These are phyloP conservation scores for Auricularia sp. DNA, from an alignment of 768 basidiomycete species.

Conservation along the genomic window DNA sequence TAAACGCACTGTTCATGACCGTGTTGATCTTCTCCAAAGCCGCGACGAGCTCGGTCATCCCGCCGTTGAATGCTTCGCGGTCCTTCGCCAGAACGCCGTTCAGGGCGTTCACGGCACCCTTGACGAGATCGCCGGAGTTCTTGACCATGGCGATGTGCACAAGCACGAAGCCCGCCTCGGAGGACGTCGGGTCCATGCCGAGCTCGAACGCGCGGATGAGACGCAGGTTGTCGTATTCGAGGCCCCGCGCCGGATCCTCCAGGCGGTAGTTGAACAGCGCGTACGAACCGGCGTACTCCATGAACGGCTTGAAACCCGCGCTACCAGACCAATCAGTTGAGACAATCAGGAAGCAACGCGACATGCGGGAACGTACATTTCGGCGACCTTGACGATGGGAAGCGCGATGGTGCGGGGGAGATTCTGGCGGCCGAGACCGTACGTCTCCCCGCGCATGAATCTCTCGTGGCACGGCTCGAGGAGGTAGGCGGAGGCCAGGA, in stretches of 20 bases:
- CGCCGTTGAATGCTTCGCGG: slow-evolving; percentile 15
- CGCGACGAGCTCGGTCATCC: slow-evolving; percentile 6
- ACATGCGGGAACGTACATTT: slow-evolving; percentile 7
- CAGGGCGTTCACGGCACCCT: slow-evolving; percentile 16
- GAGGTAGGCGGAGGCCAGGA: slow-evolving; percentile 23
- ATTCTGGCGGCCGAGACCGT: slow-evolving; percentile 18
- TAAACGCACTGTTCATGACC: neutral
- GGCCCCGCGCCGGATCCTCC: slow-evolving; percentile 14
- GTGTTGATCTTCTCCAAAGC: slow-evolving; percentile 11
- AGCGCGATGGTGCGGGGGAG: slow-evolving; percentile 18
- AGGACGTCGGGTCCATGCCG: slow-evolving; percentile 12
- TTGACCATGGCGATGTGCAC: slow-evolving; percentile 21
- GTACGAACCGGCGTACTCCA: slow-evolving; percentile 24
- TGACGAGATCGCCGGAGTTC: slow-evolving; percentile 18
- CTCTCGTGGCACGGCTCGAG: slow-evolving; percentile 21
- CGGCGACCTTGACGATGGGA: slow-evolving; percentile 19
- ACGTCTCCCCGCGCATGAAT: slow-evolving; percentile 17
- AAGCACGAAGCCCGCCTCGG: slow-evolving; percentile 11
- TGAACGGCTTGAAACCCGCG: slow-evolving; percentile 20
- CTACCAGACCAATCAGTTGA: no score
- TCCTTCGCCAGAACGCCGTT: slow-evolving; percentile 13
- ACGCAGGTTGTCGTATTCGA: slow-evolving; percentile 22
- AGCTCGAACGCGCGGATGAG: slow-evolving; percentile 24
- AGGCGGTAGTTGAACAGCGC: slow-evolving; percentile 20
- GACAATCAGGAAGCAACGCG: no score